phyloP scores from a whole-genome alignment of 768 basidiomycete species.

The Termitomyces eurrhizus region DNA sequence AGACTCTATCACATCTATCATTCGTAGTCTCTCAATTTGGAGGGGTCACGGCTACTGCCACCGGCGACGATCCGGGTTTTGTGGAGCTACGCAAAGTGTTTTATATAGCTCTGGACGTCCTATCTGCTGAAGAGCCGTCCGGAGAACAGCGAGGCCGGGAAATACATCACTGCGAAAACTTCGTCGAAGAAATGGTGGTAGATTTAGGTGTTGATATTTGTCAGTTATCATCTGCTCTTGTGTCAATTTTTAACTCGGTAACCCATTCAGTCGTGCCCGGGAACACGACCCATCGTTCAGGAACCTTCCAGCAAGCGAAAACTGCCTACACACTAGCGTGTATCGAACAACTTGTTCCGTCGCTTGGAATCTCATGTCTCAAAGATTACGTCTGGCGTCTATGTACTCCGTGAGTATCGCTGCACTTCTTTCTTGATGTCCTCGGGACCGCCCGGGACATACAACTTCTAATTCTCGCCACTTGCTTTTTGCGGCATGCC shows the following conservation, averaged over 20 bases:
- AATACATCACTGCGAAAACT: constrained; percentile 28
- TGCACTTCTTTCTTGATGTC: not conserved
- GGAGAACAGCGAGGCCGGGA: constrained; percentile 24
- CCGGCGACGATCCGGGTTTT: constrained; percentile 47
- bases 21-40: constrained; percentile 82
- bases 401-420: constrained; percentile 57
- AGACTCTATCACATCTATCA: constrained; percentile 61
- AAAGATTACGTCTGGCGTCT: constrained; percentile 54
- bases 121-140: constrained; percentile 34
- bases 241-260: constrained; percentile 2
- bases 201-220: constrained; percentile 11
- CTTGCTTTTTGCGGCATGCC: not conserved
- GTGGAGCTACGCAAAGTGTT: constrained; percentile 70
- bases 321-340: constrained; percentile 67
- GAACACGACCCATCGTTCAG: not conserved
- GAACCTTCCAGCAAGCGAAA: constrained; percentile 30
- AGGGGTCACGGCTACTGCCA: constrained; percentile 51
- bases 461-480: not conserved
- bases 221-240: constrained; percentile 2
- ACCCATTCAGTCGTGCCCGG: constrained; percentile 8
- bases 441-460: constrained; percentile 6
- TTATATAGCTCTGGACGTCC: constrained; percentile 74
- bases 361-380: constrained; percentile 50
- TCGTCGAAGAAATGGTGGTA: constrained; percentile 21
- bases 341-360: constrained; percentile 74